Evolutionary conservation across 257 asterid genomes (phyloP), one percentile per base, ranked within the genome.

Genomic region (Petunia secreta): DNA sequence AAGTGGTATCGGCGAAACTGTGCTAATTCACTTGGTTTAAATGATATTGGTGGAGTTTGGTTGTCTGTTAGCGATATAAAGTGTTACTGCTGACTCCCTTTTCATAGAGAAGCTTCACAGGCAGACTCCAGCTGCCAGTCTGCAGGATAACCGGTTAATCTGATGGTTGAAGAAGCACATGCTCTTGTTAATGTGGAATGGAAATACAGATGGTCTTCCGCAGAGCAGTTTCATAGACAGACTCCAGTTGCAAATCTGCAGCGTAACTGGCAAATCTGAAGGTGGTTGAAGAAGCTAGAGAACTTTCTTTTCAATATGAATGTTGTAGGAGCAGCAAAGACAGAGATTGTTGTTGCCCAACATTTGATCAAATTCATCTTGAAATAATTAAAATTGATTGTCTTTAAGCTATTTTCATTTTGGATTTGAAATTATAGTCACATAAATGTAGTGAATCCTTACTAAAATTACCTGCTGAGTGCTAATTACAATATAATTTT

Each of bases 371-470:
- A 25, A 34, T 34, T 71, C 25, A 25, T 25, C 44, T 48, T 71
- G 34, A 48, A 9, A 46, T 44, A 8, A 44, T 44, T 0, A 14
- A 4, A 68, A 8, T 69, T 5, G 25, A 41, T 34, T 9, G 57
- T 44, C 16, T 8, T 44, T 44, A 57, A 16, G 57, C 39, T 44
- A 16, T 43, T 43, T 55, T 68, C 44, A 8, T 16, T 16, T 44
- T 68, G 40, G 57, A 8, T 43, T 8, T 25, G 58, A 1, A 68
- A 43, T 44, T 25, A n/a, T 43, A 43, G 57, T 68, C 9, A n/a
- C 75, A 68, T 37, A 68, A 44, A 68, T 68, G 44, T 44, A 68
- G n/a, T 8, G 55, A 68, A 68, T 68, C 75, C 75, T 43, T 44
- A 16, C 8, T 1, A 16, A n/a, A 67, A n/a, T 16, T 8, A 9